These are phyloP conservation scores for Aspergillus cejpii DNA, from an alignment of 2,329 filamentous ascomycete genomes.

Conservation along the genomic window DNA sequence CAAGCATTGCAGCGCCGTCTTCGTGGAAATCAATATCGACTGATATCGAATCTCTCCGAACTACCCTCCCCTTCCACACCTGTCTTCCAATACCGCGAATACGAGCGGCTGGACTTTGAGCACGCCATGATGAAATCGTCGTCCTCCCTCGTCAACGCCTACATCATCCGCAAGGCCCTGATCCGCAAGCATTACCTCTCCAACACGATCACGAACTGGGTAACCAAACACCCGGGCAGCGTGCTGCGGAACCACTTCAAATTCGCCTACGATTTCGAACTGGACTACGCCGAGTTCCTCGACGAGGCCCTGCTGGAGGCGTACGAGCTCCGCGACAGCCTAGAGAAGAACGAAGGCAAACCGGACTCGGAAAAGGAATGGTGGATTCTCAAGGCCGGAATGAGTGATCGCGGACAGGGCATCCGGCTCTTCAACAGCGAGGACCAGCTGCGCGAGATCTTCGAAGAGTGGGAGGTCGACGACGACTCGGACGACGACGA, in stretches of 20 bases:
- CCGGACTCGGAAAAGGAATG: slow-evolving; percentile 65
- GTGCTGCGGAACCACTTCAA: slow-evolving; percentile 65
- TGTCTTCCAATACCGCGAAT: slow-evolving; percentile 73
- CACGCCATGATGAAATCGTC: slow-evolving; percentile 57
- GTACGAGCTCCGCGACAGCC: slow-evolving; percentile 75
- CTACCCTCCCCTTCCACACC: slow-evolving; percentile 43
- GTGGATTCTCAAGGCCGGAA: slow-evolving; percentile 98
- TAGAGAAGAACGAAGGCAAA: slow-evolving; percentile 60
- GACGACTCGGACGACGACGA: slow-evolving; percentile 54
- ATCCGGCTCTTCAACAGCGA: slow-evolving; percentile 83
- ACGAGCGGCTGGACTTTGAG: slow-evolving; percentile 83
- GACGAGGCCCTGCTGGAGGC: slow-evolving; percentile 88
- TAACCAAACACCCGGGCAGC: slow-evolving; percentile 71
- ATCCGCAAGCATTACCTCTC: slow-evolving; percentile 94
- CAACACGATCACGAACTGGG: slow-evolving; percentile 75
- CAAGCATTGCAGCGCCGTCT: slow-evolving; percentile 61
- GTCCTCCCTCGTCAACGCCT: slow-evolving; percentile 72
- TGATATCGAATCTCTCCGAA: slow-evolving; percentile 49
- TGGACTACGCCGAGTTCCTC: slow-evolving; percentile 94
- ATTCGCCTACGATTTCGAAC: slow-evolving; percentile 76
- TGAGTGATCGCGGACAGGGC: slow-evolving; percentile 93
- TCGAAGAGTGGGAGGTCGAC: slow-evolving; percentile 80
- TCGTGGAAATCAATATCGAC: slow-evolving; percentile 48
- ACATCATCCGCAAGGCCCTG: slow-evolving; percentile 90
- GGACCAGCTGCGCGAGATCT: slow-evolving; percentile 75